A percentile compares a stretch with the other conserved stretches of the same genome.
Evolutionary conservation across 1,139 yeast genomes (phyloP).

Genomic region (Arxiozyma bovina): DNA sequence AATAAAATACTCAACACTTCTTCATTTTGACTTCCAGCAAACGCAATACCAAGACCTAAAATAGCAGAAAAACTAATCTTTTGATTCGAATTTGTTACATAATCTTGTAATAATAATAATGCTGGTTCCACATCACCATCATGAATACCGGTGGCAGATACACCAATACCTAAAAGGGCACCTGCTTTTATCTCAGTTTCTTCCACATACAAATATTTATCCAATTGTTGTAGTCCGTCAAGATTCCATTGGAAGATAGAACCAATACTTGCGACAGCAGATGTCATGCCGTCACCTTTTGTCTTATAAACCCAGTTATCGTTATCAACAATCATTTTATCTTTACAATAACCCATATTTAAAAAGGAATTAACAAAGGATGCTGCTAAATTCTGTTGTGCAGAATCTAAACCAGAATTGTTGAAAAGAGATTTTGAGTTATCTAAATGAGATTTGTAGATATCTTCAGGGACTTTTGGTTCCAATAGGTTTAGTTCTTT

Average conservation of each 20-base stretch:
- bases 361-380: conserved; percentile 87
- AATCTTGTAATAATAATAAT: conserved; percentile 73
- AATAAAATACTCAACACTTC: conserved; percentile 68
- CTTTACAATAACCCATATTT: conserved; percentile 84
- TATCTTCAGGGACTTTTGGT: conserved; percentile 91
- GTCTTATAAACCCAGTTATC: conserved; percentile 90
- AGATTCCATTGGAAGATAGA: conserved; percentile 88
- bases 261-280: conserved; percentile 90
- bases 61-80: conserved; percentile 72
- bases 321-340: conserved; percentile 69
- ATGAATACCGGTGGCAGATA: conserved; percentile 88
- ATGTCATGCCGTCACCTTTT: conserved; percentile 86
- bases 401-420: conserved; percentile 67
- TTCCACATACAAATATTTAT: conserved; percentile 77
- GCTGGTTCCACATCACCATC: conserved; percentile 90
- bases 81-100: conserved; percentile 47
- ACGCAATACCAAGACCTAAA: conserved; percentile 87
- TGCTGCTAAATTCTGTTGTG: conserved; percentile 92
- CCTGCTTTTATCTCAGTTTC: conserved; percentile 93
- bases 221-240: conserved; percentile 84
- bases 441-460: conserved; percentile 85
- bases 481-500: conserved; percentile 82
- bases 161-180: conserved; percentile 90
- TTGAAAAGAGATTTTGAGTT: conserved; percentile 46
- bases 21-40: conserved; percentile 87